Evolutionary conservation across 306 rosid species (phyloP).

Genomic region (Fagus sylvatica): DNA sequence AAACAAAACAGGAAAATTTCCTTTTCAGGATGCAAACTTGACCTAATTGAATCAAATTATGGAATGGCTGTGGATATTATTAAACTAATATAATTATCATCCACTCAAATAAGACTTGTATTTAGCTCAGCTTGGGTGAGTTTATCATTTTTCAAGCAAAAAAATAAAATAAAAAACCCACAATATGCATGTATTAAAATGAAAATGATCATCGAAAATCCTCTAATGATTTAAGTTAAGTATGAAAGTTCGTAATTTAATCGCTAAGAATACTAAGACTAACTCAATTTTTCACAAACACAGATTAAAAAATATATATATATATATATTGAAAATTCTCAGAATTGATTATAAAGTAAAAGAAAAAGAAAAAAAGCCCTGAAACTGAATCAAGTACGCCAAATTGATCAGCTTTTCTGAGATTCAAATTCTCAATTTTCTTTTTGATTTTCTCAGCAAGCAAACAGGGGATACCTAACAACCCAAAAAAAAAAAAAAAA

Average conservation of each 20-base stretch:
- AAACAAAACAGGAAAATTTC: neutral
- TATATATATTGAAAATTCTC: neutral
- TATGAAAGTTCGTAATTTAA: neutral
- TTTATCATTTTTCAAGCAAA: neutral
- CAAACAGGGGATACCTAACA: constrained; percentile 12
- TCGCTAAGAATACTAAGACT: neutral
- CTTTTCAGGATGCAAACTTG: neutral
- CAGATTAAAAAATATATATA: neutral
- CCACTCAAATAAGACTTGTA: neutral
- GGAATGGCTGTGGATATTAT: neutral
- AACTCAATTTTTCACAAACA: neutral
- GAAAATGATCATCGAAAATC: neutral
- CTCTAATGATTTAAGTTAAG: neutral
- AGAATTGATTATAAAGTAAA: neutral
- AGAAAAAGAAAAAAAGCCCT: neutral
- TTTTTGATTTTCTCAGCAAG: neutral
- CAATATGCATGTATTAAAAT: neutral
- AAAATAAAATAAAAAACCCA: neutral
- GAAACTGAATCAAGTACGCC: neutral
- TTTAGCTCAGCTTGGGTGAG: neutral
- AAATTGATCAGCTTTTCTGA: neutral
- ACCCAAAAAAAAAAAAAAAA: neutral
- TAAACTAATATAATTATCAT: neutral
- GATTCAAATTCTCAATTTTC: neutral
- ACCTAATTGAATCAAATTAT: neutral